These are phyloP conservation scores for Coix lacrymajobi DNA, from an alignment of 176 grass and related monocot genomes.

Conservation along the genomic window DNA sequence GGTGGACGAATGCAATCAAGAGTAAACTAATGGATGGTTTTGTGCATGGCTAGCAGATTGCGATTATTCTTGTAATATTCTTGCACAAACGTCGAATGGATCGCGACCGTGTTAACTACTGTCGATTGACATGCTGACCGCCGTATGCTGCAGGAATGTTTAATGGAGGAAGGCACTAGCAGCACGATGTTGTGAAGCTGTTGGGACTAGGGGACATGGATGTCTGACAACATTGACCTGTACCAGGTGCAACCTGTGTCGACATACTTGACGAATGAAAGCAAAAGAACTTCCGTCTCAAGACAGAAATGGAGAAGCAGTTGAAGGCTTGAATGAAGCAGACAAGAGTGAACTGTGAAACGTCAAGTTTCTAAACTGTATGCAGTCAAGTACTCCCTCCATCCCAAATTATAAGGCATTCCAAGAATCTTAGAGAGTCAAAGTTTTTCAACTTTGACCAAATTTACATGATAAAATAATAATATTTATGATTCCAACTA, in stretches of 20 bases:
- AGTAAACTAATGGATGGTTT: conserved; percentile 5
- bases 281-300: neutral
- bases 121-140: neutral
- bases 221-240: neutral
- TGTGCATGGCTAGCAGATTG: neutral
- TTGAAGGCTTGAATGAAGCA: neutral
- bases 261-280: neutral
- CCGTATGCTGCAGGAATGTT: neutral
- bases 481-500: no score
- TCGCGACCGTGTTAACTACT: neutral
- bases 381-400: no score
- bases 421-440: no score
- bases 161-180: neutral
- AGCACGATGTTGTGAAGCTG: neutral
- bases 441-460: no score
- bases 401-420: no score
- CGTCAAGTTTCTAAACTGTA: neutral
- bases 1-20: neutral
- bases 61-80: conserved; percentile 18
- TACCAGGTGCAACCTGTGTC: conserved; percentile 3
- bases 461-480: no score
- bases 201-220: neutral
- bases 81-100: neutral
- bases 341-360: neutral
- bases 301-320: neutral